Conservation (phyloP, 2,329 filamentous ascomycete genomes). For the Neonectria ditissima region DNA sequence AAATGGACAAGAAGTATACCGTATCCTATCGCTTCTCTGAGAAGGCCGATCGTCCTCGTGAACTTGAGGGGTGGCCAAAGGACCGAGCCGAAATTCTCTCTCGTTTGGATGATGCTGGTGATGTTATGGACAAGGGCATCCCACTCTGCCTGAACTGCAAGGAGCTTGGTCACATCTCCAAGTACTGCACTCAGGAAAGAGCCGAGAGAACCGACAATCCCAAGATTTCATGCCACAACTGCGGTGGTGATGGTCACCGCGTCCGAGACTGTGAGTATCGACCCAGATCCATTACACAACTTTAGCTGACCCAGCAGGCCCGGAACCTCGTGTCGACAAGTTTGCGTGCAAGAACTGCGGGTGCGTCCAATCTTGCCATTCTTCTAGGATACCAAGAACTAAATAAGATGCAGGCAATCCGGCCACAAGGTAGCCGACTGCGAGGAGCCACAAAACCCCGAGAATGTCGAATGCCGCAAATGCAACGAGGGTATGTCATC, state of each 20-base stretch:
- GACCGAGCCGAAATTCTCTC: slow-evolving; percentile 69
- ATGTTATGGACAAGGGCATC: slow-evolving; percentile 69
- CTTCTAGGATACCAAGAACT: slow-evolving; percentile 6
- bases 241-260: slow-evolving; percentile 72
- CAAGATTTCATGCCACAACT: slow-evolving; percentile 73
- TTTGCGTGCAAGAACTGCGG: slow-evolving; percentile 78
- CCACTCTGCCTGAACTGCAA: slow-evolving; percentile 73
- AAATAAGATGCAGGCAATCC: slow-evolving; percentile 52
- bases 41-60: slow-evolving; percentile 68
- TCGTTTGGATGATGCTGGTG: slow-evolving; percentile 75
- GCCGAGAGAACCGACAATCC: slow-evolving; percentile 58
- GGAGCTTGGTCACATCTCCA: slow-evolving; percentile 72
- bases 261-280: slow-evolving; percentile 73
- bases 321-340: slow-evolving; percentile 70
- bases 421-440: slow-evolving; percentile 65
- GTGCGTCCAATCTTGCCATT: slow-evolving; percentile 44
- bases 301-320: slow-evolving; percentile 55
- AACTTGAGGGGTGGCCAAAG: slow-evolving; percentile 71
- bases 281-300: slow-evolving; percentile 6
- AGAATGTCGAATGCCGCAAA: slow-evolving; percentile 73
- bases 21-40: slow-evolving; percentile 71
- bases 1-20: slow-evolving; percentile 72
- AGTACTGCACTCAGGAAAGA: slow-evolving; percentile 70
- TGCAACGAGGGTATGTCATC: slow-evolving; percentile 69
- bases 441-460: slow-evolving; percentile 70